These are phyloP conservation scores for Coemansia sp. DNA, from an alignment of 192 early-diverging fungal genomes.

Conservation along the genomic window DNA sequence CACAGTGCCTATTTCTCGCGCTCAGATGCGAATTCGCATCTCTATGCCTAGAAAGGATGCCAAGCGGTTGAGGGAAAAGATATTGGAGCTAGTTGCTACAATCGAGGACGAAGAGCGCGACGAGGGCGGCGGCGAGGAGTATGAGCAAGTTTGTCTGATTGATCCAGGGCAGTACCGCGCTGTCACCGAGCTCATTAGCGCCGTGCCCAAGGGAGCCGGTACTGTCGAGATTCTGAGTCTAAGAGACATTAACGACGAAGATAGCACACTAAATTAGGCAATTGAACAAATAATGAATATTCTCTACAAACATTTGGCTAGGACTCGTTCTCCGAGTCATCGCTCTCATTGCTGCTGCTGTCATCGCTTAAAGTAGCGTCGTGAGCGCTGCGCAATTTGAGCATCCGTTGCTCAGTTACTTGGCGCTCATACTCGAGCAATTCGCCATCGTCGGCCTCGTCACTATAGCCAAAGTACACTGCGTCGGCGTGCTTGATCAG, in stretches of 20 bases:
- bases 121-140: conserved; percentile 25
- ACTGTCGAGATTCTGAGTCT: conserved; percentile 86
- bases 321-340: conserved; percentile 3
- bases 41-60: conserved; percentile 79
- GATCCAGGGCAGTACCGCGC: conserved; percentile 92
- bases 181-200: conserved; percentile 81
- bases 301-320: neutral
- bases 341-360: conserved; percentile 12
- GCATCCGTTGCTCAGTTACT: conserved; percentile 55
- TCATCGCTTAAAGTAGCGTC: conserved; percentile 24
- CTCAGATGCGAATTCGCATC: conserved; percentile 91
- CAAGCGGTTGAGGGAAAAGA: conserved; percentile 83
- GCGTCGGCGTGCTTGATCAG: conserved; percentile 82
- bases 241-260: conserved; percentile 71
- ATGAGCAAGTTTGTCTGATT: conserved; percentile 61
- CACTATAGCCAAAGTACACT: conserved; percentile 93
- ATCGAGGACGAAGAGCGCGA: conserved; percentile 72
- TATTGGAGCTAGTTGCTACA: conserved; percentile 69
- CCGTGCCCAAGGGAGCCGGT: conserved; percentile 85
- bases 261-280: conserved; percentile 52
- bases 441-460: conserved; percentile 84
- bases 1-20: conserved; percentile 88
- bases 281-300: neutral
- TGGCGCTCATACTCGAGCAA: conserved; percentile 78
- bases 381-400: conserved; percentile 29